Conservation (phyloP, 225 moss, liverwort and hornwort genomes). For the Pseudisothecium myosuroides region DNA sequence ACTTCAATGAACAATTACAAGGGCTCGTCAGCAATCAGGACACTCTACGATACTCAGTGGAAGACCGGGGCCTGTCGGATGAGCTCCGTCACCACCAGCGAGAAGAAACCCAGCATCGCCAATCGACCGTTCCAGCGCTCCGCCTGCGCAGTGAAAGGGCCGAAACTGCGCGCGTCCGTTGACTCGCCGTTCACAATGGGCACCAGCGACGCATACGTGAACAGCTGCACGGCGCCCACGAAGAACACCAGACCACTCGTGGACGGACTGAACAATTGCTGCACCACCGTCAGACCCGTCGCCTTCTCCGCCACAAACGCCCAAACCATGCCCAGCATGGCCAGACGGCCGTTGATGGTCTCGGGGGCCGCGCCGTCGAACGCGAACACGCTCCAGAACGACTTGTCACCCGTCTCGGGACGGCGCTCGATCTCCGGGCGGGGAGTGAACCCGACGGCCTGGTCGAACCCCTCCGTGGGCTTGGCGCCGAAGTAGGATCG, state of each 20-base stretch:
- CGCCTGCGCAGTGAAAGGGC: conserved; percentile 20
- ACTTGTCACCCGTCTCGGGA: conserved; percentile 18
- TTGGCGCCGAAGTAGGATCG: conserved; percentile 21
- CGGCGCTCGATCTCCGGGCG: conserved; percentile 30
- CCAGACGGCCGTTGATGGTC: conserved; percentile 10
- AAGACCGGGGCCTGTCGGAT: conserved; percentile 6
- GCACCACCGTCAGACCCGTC: conserved; percentile 3
- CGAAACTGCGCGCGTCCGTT: conserved; percentile 27
- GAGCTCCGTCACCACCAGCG: conserved; percentile 17
- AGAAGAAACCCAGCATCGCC: conserved; percentile 22
- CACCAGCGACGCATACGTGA: conserved; percentile 34
- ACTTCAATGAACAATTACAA: neutral
- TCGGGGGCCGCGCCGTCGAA: conserved; percentile 33
- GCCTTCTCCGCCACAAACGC: neutral
- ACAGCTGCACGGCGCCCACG: conserved; percentile 12
- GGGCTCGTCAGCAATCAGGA: neutral
- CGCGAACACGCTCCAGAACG: conserved; percentile 24
- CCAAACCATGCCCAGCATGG: conserved; percentile 26
- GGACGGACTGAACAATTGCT: conserved; percentile 10
- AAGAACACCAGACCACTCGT: conserved; percentile 9
- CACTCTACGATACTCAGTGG: neutral
- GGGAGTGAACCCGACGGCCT: conserved; percentile 21
- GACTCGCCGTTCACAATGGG: conserved; percentile 41
- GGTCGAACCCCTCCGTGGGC: neutral
- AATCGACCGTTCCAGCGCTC: conserved; percentile 32